A percentile compares a stretch with the other conserved stretches of the same genome.
These are phyloP conservation scores for Malbranchea cinnamomea DNA, from an alignment of 2,329 filamentous ascomycete genomes.

Conservation along the genomic window DNA sequence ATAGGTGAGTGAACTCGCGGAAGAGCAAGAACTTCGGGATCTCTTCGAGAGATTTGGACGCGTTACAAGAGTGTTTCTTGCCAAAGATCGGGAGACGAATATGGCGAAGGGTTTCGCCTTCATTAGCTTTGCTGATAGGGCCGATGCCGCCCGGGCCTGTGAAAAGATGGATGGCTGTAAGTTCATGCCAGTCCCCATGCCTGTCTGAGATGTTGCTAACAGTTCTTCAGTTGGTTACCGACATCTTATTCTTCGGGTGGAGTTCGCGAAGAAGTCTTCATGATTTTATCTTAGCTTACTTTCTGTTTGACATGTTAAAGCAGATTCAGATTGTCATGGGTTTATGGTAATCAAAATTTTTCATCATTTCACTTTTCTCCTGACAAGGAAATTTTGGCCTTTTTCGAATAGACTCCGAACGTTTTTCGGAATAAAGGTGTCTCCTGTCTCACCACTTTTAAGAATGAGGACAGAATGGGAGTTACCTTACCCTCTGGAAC, in stretches of 20 bases:
- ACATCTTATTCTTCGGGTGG: conserved; percentile 37
- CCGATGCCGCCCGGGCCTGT: conserved; percentile 81
- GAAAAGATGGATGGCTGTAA: conserved; percentile 92
- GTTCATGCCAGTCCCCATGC: conserved; percentile 16
- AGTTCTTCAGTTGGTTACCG: conserved; percentile 32
- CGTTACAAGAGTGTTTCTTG: conserved; percentile 92
- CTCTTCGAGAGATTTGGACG: conserved; percentile 97
- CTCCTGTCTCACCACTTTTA: no score
- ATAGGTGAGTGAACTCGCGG: conserved; percentile 89
- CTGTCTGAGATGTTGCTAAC: conserved; percentile 6
- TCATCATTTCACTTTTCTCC: background rate
- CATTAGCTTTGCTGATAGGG: conserved; percentile 85
- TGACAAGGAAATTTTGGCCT: no score
- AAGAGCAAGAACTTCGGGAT: conserved; percentile 86
- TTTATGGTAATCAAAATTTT: conserved; percentile 3
- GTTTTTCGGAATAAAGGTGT: no score
- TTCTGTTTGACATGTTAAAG: conserved; percentile 5
- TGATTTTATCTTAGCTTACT: no score
- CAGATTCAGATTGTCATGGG: conserved; percentile 5
- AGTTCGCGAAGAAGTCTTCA: conserved; percentile 35
- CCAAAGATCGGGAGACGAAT: conserved; percentile 93
- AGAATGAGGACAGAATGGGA: no score
- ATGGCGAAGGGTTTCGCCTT: conserved; percentile 98
- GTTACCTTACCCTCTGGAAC: no score
- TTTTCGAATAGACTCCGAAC: no score